Evolutionary conservation across 768 basidiomycete genomes (phyloP).

Genomic region (Lactarius hatsudake): DNA sequence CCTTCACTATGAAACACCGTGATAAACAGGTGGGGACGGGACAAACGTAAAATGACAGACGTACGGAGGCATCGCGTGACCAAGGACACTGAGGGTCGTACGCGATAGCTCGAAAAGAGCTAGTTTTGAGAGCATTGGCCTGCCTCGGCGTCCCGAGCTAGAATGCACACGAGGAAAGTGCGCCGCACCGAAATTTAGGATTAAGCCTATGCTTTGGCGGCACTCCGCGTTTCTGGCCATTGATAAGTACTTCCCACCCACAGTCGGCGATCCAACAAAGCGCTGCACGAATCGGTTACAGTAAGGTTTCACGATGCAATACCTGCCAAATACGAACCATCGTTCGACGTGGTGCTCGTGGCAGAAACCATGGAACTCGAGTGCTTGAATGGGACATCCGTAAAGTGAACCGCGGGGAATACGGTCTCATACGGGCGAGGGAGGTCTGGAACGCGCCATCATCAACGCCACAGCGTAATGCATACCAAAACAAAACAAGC

Average conservation of each 20-base stretch:
- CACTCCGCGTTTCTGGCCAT: slow-evolving; percentile 76
- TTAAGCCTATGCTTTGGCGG: slow-evolving; percentile 65
- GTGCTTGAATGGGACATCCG: slow-evolving; percentile 55
- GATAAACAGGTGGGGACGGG: not conserved
- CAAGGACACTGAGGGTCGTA: slow-evolving; percentile 29
- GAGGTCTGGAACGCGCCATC: slow-evolving; percentile 38
- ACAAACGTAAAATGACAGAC: slow-evolving; percentile 13
- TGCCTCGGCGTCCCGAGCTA: slow-evolving; percentile 28
- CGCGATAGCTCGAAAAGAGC: slow-evolving; percentile 51
- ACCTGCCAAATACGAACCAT: slow-evolving; percentile 46
- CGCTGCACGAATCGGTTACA: slow-evolving; percentile 41
- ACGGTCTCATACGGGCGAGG: slow-evolving; percentile 49
- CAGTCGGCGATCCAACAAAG: slow-evolving; percentile 64
- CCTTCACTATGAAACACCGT: slow-evolving; percentile 17
- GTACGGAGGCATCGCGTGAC: slow-evolving; percentile 19
- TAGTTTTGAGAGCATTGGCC: slow-evolving; percentile 53
- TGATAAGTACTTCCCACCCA: slow-evolving; percentile 64
- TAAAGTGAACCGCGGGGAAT: slow-evolving; percentile 56
- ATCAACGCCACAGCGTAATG: not conserved
- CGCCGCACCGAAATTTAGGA: slow-evolving; percentile 56
- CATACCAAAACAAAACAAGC: slow-evolving; percentile 17
- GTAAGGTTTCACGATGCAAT: not conserved
- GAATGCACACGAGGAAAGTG: not conserved
- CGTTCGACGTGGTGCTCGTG: slow-evolving; percentile 53
- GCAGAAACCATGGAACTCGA: slow-evolving; percentile 40